Percentiles rank a stretch among this genome's conserved stretches.
These are phyloP conservation scores for Aspergillus aculeatinus DNA, from an alignment of 2,329 filamentous ascomycete species.

Conservation along the genomic window DNA sequence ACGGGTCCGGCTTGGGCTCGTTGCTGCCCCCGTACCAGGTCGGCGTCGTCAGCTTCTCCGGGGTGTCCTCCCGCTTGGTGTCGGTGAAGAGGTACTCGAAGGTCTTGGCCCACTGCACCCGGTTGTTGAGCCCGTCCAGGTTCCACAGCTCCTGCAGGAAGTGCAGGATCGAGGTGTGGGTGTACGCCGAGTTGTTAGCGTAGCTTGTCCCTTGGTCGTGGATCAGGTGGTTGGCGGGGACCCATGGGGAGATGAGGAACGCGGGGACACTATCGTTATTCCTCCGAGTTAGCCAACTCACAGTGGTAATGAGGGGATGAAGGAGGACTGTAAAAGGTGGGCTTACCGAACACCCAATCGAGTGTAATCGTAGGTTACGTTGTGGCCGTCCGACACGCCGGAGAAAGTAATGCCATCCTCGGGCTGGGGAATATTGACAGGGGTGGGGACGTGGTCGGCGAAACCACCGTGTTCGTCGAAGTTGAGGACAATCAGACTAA, in stretches of 20 bases:
- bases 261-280: conserved; percentile 31
- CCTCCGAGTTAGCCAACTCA: no score
- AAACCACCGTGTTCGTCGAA: conserved; percentile 46
- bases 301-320: no score
- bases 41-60: conserved; percentile 32
- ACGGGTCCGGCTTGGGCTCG: conserved; percentile 34
- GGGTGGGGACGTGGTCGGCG: conserved; percentile 42
- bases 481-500: conserved; percentile 40
- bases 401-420: conserved; percentile 35
- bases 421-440: conserved; percentile 36
- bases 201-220: conserved; percentile 41
- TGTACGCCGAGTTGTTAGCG: conserved; percentile 39
- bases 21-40: conserved; percentile 35
- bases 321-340: no score
- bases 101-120: conserved; percentile 45
- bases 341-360: conserved; percentile 39
- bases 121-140: conserved; percentile 41
- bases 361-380: conserved; percentile 41
- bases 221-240: conserved; percentile 35
- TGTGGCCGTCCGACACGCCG: conserved; percentile 30
- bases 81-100: conserved; percentile 38
- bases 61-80: conserved; percentile 25
- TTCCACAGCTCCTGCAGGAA: conserved; percentile 44
- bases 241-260: conserved; percentile 38
- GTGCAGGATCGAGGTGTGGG: conserved; percentile 41